Conservation (phyloP, 2,329 filamentous ascomycete species). For the Monilinia fructigena region DNA sequence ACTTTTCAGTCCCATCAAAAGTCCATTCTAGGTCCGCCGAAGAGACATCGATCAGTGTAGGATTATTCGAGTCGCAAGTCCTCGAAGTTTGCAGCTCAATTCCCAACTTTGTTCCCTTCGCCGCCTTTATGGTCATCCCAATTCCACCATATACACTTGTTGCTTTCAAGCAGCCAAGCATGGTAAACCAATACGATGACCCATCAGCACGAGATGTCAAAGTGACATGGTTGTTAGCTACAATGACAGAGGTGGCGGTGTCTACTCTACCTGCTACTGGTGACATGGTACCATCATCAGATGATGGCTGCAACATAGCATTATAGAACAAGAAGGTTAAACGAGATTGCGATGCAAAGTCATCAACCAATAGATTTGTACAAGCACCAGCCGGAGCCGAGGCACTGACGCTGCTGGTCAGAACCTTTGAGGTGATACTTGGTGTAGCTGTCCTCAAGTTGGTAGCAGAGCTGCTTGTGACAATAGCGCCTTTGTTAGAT, state of each 20-base stretch:
- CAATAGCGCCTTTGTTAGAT: slow-evolving; percentile 11
- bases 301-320: slow-evolving; percentile 53
- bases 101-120: slow-evolving; percentile 50
- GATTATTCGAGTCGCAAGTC: slow-evolving; percentile 43
- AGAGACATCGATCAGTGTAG: slow-evolving; percentile 34
- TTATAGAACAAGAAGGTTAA: slow-evolving; percentile 62
- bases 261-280: slow-evolving; percentile 31
- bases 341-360: slow-evolving; percentile 61
- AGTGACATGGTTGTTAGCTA: slow-evolving; percentile 53
- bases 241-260: slow-evolving; percentile 47
- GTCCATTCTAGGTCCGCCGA: slow-evolving; percentile 55
- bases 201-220: slow-evolving; percentile 48
- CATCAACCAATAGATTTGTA: slow-evolving; percentile 52
- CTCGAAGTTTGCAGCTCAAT: slow-evolving; percentile 51
- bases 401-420: slow-evolving; percentile 12
- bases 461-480: slow-evolving; percentile 5
- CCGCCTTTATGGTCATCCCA: slow-evolving; percentile 54
- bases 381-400: slow-evolving; percentile 38
- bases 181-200: slow-evolving; percentile 57
- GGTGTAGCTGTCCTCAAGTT: slow-evolving; percentile 3
- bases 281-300: slow-evolving; percentile 56
- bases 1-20: slow-evolving; percentile 58
- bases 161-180: slow-evolving; percentile 54
- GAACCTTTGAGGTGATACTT: slow-evolving; percentile 7
- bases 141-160: slow-evolving; percentile 54